Conservation (phyloP, 2,329 filamentous ascomycete species). For the Endoconidiophora polonica region DNA sequence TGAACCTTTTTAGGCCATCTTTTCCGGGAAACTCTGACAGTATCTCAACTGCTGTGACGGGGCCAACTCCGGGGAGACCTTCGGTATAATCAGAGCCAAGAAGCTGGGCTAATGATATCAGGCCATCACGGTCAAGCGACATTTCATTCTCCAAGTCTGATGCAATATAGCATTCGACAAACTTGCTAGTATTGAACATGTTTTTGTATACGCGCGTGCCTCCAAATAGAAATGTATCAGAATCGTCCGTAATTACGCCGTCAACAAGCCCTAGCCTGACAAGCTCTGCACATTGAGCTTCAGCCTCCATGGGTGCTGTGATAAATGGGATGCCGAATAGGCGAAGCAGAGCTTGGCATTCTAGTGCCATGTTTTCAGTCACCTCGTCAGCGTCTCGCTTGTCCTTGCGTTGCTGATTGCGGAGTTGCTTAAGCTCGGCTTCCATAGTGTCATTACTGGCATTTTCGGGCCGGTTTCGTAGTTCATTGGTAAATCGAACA, state of each 20-base stretch:
- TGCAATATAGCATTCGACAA: constrained; percentile 85
- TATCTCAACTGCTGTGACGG: constrained; percentile 88
- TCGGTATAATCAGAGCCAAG: constrained; percentile 92
- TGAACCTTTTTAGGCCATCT: constrained; percentile 53
- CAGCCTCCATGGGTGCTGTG: constrained; percentile 96
- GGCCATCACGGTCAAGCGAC: constrained; percentile 65
- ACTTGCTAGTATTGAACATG: constrained; percentile 98
- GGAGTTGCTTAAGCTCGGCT: constrained; percentile 66
- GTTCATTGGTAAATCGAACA: constrained; percentile 71
- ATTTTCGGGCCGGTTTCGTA: constrained; percentile 57
- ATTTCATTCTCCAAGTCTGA: constrained; percentile 78
- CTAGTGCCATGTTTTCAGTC: constrained; percentile 84
- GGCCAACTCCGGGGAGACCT: constrained; percentile 75
- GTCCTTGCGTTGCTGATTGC: constrained; percentile 92
- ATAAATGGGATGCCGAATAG: constrained; percentile 93
- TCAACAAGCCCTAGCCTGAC: constrained; percentile 78
- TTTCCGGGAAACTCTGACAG: constrained; percentile 65
- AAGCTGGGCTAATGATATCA: constrained; percentile 80
- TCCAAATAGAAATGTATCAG: constrained; percentile 90
- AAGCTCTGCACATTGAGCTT: constrained; percentile 90
- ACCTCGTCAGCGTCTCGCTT: constrained; percentile 92
- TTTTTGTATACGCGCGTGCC: constrained; percentile 97
- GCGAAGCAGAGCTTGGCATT: constrained; percentile 78
- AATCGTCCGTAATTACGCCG: constrained; percentile 94
- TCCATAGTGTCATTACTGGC: constrained; percentile 72